Evolutionary conservation across 83 land plant species (phyloP), one percentile per base, ranked within the genome.

Genomic region (Picea abies): DNA sequence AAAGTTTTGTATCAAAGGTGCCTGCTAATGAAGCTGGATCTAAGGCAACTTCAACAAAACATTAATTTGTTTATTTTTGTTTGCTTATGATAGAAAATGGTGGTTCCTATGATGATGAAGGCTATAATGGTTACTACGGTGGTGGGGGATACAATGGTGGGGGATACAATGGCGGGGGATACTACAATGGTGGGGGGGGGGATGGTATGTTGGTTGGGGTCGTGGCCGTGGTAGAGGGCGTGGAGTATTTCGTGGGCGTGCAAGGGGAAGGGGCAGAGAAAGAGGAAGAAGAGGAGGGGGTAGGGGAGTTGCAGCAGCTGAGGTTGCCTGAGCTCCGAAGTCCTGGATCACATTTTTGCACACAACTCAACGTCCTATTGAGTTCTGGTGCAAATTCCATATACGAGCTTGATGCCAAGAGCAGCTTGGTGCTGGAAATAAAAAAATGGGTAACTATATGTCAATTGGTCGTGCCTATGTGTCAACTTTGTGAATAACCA

Each of bases 241-340:
- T 14, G 80, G 63, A 56, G 63, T 78, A 56, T 78, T 69, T 37
- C 86, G 86, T 60, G 86, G 86, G 7, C 61, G 86, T 22, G 86
- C 68, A n/a, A 69, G 86, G 14, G 86, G 86, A 16, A 67, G 60
- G 22, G 85, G 85, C 22, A 83, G 85, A 16, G 85, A 90, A 25
- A 84, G 85, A 65, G 66, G 90, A 80, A 83, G 86, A 56, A 82
- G 90, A 23, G 87, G 90, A 66, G 44, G 91, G 83, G 87, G 87
- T 39, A 80, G 91, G 47, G 90, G 91, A 37, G 10, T 19, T 25
- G 80, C 63, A 58, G 41, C 2, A 6, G 1, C 60, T 16, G 80
- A 56, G 62, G 80, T 32, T 12, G 80, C 80, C 63, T 56, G 41
- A 56, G 35, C 35, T 78, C 7, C 37, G 19, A 25, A 66, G 37